Evolutionary conservation across 169 alveolate species (phyloP).

Genomic region (Cryptosporidium ubiquitum): DNA sequence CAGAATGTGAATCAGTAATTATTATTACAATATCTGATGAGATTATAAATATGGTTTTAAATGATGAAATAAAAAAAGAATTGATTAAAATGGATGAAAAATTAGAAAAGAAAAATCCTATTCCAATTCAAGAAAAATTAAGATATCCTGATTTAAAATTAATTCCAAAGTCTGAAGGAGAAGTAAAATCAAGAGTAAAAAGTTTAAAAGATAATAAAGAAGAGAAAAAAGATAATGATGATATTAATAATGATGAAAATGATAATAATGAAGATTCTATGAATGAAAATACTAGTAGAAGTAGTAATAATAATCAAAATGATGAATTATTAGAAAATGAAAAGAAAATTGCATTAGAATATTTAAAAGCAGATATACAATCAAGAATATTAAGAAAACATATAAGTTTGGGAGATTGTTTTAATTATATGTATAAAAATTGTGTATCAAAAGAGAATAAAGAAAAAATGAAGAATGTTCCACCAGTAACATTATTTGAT

Average conservation of each 20-base stretch:
- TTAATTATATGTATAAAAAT: slow-evolving; percentile 34
- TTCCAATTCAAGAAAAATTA: slow-evolving; percentile 27
- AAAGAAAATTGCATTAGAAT: slow-evolving; percentile 16
- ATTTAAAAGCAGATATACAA: slow-evolving; percentile 51
- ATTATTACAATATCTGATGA: slow-evolving; percentile 17
- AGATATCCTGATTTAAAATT: slow-evolving; percentile 41
- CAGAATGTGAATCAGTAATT: slow-evolving; percentile 20
- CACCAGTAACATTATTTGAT: slow-evolving; percentile 29
- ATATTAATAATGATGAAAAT: neutral
- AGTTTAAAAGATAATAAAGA: neutral
- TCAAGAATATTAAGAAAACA: slow-evolving; percentile 62
- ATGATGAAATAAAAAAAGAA: slow-evolving; percentile 29
- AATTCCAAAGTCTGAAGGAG: neutral
- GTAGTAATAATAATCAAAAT: neutral
- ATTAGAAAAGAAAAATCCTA: slow-evolving; percentile 30
- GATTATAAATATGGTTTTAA: neutral
- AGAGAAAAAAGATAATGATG: neutral
- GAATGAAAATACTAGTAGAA: neutral
- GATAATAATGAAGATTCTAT: neutral
- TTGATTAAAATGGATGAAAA: slow-evolving; percentile 3
- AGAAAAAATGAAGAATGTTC: slow-evolving; percentile 11
- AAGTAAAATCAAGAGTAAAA: too few species aligned
- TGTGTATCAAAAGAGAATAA: slow-evolving; percentile 36
- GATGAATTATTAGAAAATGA: slow-evolving; percentile 6
- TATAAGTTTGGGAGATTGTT: slow-evolving; percentile 22